Evolutionary conservation across 176 grass and related monocot genomes (phyloP).

Genomic region (Panicum miliaceum): DNA sequence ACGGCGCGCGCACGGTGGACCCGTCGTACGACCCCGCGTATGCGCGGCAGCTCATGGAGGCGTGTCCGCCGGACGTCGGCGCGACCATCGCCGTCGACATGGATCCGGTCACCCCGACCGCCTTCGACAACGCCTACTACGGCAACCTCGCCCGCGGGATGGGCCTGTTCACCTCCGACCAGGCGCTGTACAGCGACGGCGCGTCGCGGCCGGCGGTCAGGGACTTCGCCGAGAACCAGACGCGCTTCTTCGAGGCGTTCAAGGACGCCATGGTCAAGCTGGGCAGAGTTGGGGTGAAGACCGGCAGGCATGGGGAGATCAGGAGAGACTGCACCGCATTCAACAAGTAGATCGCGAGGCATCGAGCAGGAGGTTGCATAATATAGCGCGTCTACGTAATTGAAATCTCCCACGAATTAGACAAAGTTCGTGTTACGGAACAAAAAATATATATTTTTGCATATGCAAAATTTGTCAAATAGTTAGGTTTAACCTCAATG

Average conservation of each 20-base stretch:
- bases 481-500: not conserved
- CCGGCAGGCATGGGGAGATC: slow-evolving; percentile 59
- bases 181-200: slow-evolving; percentile 49
- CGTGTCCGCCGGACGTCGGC: slow-evolving; percentile 51
- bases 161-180: slow-evolving; percentile 70
- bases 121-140: slow-evolving; percentile 79
- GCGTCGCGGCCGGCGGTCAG: slow-evolving; percentile 38
- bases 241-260: slow-evolving; percentile 68
- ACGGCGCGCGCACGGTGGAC: slow-evolving; percentile 23
- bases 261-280: slow-evolving; percentile 70
- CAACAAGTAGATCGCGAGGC: slow-evolving; percentile 23
- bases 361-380: not conserved
- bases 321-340: slow-evolving; percentile 63
- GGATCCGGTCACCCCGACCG: slow-evolving; percentile 57
- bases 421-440: not conserved
- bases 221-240: slow-evolving; percentile 52
- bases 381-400: not conserved
- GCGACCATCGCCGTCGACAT: slow-evolving; percentile 54
- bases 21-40: slow-evolving; percentile 40
- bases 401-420: not conserved
- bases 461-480: not conserved
- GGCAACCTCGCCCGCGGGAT: slow-evolving; percentile 49
- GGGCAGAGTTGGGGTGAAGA: slow-evolving; percentile 58
- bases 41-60: slow-evolving; percentile 49
- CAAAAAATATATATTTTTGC: not conserved